These are phyloP conservation scores for Macrolepiota dolichaula DNA, from an alignment of 768 basidiomycete species.

Conservation along the genomic window DNA sequence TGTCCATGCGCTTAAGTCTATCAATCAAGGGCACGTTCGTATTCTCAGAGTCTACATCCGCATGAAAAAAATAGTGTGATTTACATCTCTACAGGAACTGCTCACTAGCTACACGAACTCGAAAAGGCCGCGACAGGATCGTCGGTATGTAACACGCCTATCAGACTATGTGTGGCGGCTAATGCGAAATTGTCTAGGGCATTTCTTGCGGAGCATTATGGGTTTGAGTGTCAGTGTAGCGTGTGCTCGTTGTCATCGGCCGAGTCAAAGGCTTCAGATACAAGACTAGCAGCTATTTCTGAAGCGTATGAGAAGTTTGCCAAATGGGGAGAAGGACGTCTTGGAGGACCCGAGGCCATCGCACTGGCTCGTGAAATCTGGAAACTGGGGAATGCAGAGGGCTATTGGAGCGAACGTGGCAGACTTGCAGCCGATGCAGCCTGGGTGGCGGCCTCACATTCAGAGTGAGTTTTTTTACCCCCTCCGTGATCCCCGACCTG, in stretches of 20 bases:
- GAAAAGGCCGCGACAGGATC: slow-evolving; percentile 46
- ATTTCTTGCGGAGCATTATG: slow-evolving; percentile 48
- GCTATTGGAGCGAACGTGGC: slow-evolving; percentile 65
- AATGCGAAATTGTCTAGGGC: slow-evolving; percentile 31
- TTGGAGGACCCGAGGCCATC: slow-evolving; percentile 50
- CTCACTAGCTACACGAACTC: slow-evolving; percentile 61
- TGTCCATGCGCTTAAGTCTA: slow-evolving; percentile 57
- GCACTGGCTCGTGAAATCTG: slow-evolving; percentile 48
- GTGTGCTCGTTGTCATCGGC: slow-evolving; percentile 53
- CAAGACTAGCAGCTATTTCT: slow-evolving; percentile 42
- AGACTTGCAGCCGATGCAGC: slow-evolving; percentile 58
- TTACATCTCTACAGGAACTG: slow-evolving; percentile 41
- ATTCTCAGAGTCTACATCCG: not conserved
- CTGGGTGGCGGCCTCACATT: slow-evolving; percentile 59
- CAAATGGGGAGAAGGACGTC: slow-evolving; percentile 42
- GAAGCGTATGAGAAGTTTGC: slow-evolving; percentile 41
- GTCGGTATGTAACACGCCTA: slow-evolving; percentile 36
- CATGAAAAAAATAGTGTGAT: not conserved
- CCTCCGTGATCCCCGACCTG: not conserved
- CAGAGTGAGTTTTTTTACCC: slow-evolving; percentile 51
- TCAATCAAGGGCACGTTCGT: slow-evolving; percentile 48
- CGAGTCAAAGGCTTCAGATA: slow-evolving; percentile 49
- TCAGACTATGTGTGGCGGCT: not conserved
- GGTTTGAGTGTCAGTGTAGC: slow-evolving; percentile 55
- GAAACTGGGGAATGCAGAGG: slow-evolving; percentile 56